Percentiles rank a stretch among this genome's conserved stretches.
Evolutionary conservation across 2,329 filamentous ascomycete genomes (phyloP).

Genomic region (Aspergillus novofumigatus): DNA sequence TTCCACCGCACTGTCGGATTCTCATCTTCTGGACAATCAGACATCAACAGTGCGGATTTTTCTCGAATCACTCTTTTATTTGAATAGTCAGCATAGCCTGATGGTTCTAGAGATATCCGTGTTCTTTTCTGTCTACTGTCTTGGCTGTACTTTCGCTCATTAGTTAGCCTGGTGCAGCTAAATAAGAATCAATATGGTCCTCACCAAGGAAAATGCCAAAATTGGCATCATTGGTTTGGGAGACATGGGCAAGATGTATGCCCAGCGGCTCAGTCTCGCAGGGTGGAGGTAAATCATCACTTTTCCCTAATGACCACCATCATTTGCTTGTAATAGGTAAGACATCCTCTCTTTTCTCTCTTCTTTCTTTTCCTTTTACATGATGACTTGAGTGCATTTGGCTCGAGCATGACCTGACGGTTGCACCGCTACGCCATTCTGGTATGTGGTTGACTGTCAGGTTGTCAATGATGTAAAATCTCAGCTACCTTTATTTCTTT

Average conservation of each 20-base stretch:
- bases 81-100: background rate
- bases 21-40: background rate
- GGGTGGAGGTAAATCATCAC: conserved; percentile 70
- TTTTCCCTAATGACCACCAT: background rate
- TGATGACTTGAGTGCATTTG: conserved; percentile 99
- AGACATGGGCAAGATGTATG: conserved; percentile 99
- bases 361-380: conserved; percentile 35
- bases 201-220: conserved; percentile 62
- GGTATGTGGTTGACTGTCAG: conserved; percentile 56
- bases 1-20: background rate
- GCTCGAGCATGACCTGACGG: conserved; percentile 86
- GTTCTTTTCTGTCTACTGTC: background rate
- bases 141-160: background rate
- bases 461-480: conserved; percentile 96
- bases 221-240: conserved; percentile 98
- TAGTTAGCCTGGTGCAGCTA: background rate
- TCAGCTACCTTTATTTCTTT: conserved; percentile 92
- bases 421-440: conserved; percentile 67
- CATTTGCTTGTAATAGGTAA: conserved; percentile 27
- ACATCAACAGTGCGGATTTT: background rate
- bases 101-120: background rate
- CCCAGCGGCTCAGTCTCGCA: conserved; percentile 77
- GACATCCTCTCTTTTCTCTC: conserved; percentile 14
- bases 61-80: background rate
- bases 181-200: conserved; percentile 23